Base-by-base conservation (phyloP, 305 asterid genomes). In the Ilex paraguariensis region DNA sequence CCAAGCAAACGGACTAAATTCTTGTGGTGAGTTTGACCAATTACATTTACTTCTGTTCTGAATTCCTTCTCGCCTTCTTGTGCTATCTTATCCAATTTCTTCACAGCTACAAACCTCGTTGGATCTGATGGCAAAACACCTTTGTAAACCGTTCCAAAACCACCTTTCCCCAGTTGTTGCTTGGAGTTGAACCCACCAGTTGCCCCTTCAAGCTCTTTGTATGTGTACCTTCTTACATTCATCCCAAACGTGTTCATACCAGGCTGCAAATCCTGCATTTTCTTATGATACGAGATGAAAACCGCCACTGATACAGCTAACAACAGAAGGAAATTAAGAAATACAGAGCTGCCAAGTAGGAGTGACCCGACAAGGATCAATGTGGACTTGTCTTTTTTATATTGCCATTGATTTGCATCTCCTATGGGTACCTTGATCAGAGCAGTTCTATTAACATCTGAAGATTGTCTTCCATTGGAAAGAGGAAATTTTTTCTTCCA, bases 1-100 rank as follows among this genome's bases (percentile, higher is more conserved):
- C 84, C 84, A 0, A 75, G 72, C 10, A 79, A 61, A 9, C 66
- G 31, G 44, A 79, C 81, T 31, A 79, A n/a, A 67, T 75, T 79
- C 70, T 75, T 75, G 67, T 79, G 84, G 46, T 75, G 79, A 55
- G 75, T 79, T 45, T 31, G 57, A 15, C 79, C 78, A 2, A 79
- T 79, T 13, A 73, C 76, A 4, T 49, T 72, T 31, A 69, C 81
- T 54, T 79, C 84, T 5, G 84, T 70, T 5, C 5, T 65, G 57
- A 79, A 79, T 74, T 79, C 81, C 46, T 46, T 64, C 46, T 79
- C 84, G 0, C 73, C 62, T 10, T 79, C 77, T 54, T 59, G 45
- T 68, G 57, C 73, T 0, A 67, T 64, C 46, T 28, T 62, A 2
- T 73, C 72, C 13, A 79, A 63, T 44, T 50, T 73, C 71, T 75